Conservation (phyloP, 2,329 filamentous ascomycete genomes). For the Parastagonospora nodorum region DNA sequence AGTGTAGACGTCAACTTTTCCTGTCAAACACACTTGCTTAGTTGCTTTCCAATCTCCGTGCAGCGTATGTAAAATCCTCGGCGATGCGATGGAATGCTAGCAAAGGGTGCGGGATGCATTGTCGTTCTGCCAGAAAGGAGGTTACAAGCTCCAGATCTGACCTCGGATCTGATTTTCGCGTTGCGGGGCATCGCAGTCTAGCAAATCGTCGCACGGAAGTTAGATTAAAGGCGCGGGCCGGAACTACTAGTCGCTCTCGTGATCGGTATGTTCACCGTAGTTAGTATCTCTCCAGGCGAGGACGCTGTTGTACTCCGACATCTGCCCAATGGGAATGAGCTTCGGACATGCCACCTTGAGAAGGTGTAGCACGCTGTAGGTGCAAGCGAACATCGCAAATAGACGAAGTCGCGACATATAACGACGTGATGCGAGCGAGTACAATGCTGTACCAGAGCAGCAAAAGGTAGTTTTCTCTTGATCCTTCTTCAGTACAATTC, state of each 20-base stretch:
- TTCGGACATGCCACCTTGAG: neutral
- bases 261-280: neutral
- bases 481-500: neutral
- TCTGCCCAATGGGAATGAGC: neutral
- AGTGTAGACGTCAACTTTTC: neutral
- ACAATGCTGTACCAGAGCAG: too few species aligned
- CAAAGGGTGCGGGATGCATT: neutral
- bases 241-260: neutral
- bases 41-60: neutral
- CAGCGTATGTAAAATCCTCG: neutral
- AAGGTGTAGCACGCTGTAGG: neutral
- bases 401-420: neutral
- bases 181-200: constrained; percentile 2
- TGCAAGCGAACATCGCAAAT: neutral
- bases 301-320: neutral
- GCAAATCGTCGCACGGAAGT: constrained; percentile 1
- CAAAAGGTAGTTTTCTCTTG: too few species aligned
- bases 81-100: neutral
- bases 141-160: neutral
- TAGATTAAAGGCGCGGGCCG: neutral
- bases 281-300: neutral
- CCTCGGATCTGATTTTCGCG: constrained; percentile 2
- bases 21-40: neutral
- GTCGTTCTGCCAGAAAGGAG: too few species aligned
- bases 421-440: too few species aligned